These are phyloP conservation scores for Anacardium occidentale DNA, from an alignment of 345 rosid genomes.

Conservation along the genomic window DNA sequence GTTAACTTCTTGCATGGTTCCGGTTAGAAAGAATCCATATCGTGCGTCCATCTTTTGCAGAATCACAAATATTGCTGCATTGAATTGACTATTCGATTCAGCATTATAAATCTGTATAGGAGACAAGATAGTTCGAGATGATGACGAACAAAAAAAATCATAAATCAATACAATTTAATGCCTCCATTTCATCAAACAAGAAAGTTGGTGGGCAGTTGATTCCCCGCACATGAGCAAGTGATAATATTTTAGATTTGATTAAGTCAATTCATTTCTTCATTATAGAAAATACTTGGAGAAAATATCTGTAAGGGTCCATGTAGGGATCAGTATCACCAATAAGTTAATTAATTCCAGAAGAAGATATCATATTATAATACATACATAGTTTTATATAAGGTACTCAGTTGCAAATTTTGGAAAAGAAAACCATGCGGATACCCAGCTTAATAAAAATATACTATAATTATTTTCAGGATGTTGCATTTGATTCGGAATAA, in stretches of 20 bases:
- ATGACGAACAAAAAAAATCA: background rate
- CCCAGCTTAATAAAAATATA: no score
- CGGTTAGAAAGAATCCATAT: background rate
- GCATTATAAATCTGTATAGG: background rate
- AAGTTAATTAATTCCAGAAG: background rate
- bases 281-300: background rate
- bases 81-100: background rate
- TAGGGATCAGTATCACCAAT: no score
- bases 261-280: no score
- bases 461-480: no score
- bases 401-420: no score
- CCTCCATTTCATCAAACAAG: slow-evolving; percentile 10
- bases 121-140: background rate
- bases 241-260: background rate
- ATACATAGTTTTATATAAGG: background rate
- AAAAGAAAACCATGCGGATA: no score
- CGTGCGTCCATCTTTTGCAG: background rate
- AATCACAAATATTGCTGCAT: background rate
- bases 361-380: no score
- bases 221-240: slow-evolving; percentile 3
- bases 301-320: background rate
- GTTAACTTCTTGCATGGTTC: background rate
- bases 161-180: slow-evolving; percentile 6
- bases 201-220: slow-evolving; percentile 6
- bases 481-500: no score